Base-by-base conservation (phyloP, 1,284 basidiomycete species). In the Laetiporus sulphureus region DNA sequence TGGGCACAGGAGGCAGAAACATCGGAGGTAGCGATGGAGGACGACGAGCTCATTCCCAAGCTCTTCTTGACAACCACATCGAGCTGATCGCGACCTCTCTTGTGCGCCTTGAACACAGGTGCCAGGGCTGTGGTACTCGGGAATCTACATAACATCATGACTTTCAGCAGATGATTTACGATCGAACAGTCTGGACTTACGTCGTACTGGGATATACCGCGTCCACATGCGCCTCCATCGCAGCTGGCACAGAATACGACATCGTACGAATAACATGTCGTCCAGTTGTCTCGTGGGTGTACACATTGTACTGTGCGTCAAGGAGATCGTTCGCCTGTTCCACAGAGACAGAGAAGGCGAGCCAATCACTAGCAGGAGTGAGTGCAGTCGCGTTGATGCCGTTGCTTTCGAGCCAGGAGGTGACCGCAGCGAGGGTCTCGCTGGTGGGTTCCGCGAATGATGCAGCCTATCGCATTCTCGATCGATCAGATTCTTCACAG, bases 281-380 rank as follows among this genome's bases (percentile, higher is more conserved):
- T 33, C 63, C 58, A 13, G 52, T 63, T 12, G 49, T 50, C 6
- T 52, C 42, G 45, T 70, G 63, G 19, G 49, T 53, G 51, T 65
- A 70, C 11, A 51, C 48, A 15, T 56, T 49, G 49, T 64, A 71
- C 22, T 67, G 43, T 20, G 65, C 52, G 27, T 55, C 50, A 27
- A 71, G 49, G 10, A 71, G 46, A 32, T 49, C 40, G 45, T 57
- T 66, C 7, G 65, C 67, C 42, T 64, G 54, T 36, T 53, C 49
- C 22, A 65, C 54, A 5, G 65, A 55, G 15, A 63, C 49, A 2
- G 54, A 49, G 46, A 71, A 54, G 5, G 51, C 38, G n/a, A 69
- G 40, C 65, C 65, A 69, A 47, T 69, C 66, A 5, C 64, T 64
- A 39, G 55, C 59, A 39, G 60, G 54, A n/a, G 55, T 47, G 36